phyloP scores from a whole-genome alignment of 768 basidiomycete genomes.

The Leccinum subtestaceum region DNA sequence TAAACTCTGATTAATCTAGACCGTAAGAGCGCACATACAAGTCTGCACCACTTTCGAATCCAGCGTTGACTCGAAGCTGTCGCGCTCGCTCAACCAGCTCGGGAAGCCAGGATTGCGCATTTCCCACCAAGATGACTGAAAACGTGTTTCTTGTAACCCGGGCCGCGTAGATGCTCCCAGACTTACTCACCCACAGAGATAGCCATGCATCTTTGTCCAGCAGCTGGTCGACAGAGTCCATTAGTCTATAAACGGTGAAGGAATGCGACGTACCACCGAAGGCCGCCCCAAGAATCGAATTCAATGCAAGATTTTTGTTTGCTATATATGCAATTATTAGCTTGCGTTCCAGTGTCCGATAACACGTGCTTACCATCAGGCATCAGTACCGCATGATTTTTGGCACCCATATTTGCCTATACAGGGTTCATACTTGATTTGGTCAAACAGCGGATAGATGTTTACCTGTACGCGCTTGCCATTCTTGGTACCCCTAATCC shows the following conservation, averaged over 20 bases:
- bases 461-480: slow-evolving; percentile 85
- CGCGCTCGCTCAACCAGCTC: slow-evolving; percentile 81
- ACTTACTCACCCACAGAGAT: slow-evolving; percentile 73
- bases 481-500: slow-evolving; percentile 67
- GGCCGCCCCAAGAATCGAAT: slow-evolving; percentile 90
- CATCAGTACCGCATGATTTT: slow-evolving; percentile 93
- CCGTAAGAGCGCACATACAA: slow-evolving; percentile 44
- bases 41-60: slow-evolving; percentile 86
- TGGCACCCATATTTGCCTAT: slow-evolving; percentile 86
- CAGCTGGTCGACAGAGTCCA: slow-evolving; percentile 50
- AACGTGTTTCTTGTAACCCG: not conserved
- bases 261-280: slow-evolving; percentile 65
- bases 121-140: slow-evolving; percentile 78
- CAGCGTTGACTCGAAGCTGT: slow-evolving; percentile 79
- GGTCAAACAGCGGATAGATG: not conserved
- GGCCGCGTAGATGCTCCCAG: not conserved
- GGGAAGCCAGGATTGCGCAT: slow-evolving; percentile 75
- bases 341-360: not conserved
- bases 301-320: slow-evolving; percentile 88
- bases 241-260: slow-evolving; percentile 20
- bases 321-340: slow-evolving; percentile 42
- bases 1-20: not conserved
- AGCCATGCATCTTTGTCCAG: slow-evolving; percentile 97
- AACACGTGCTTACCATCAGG: slow-evolving; percentile 67
- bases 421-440: slow-evolving; percentile 1